These are phyloP conservation scores for Hypoxylon sp. DNA, from an alignment of 2,329 filamentous ascomycete genomes.

Conservation along the genomic window DNA sequence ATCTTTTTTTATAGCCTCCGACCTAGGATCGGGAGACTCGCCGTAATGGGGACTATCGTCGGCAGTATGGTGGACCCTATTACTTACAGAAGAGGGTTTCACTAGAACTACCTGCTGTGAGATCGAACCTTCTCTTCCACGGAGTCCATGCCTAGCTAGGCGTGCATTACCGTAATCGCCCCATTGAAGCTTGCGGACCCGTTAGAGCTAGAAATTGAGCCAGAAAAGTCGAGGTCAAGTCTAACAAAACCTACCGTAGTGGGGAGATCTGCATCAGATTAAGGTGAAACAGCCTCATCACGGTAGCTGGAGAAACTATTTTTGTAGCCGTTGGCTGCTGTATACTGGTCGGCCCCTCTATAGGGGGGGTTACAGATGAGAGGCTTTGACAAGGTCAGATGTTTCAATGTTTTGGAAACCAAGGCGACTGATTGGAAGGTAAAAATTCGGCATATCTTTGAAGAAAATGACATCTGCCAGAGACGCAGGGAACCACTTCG, in stretches of 20 bases:
- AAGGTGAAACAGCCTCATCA: slow-evolving; percentile 39
- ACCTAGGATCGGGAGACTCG: slow-evolving; percentile 15
- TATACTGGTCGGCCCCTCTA: slow-evolving; percentile 2
- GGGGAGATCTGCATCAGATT: slow-evolving; percentile 32
- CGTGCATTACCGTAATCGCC: slow-evolving; percentile 8
- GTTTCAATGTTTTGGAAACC: slow-evolving; percentile 13
- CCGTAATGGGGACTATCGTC: slow-evolving; percentile 11
- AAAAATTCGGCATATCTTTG: not conserved
- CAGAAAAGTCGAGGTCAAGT: slow-evolving; percentile 29
- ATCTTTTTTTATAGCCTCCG: slow-evolving; percentile 10
- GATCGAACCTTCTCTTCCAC: slow-evolving; percentile 22
- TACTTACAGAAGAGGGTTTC: slow-evolving; percentile 18
- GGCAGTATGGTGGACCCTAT: slow-evolving; percentile 10
- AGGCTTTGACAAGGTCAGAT: slow-evolving; percentile 20
- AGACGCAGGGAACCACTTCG: slow-evolving; percentile 15
- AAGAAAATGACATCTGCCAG: not conserved
- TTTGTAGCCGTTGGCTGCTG: slow-evolving; percentile 25
- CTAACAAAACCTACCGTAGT: slow-evolving; percentile 5
- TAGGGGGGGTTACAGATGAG: slow-evolving; percentile 17
- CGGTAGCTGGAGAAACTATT: slow-evolving; percentile 37
- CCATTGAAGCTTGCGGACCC: slow-evolving; percentile 16
- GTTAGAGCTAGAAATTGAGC: slow-evolving; percentile 7
- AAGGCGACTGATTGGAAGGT: not conserved
- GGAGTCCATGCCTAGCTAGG: slow-evolving; percentile 26
- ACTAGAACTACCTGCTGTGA: slow-evolving; percentile 13